These are phyloP conservation scores for Psilocybe cubensis DNA, from an alignment of 768 basidiomycete genomes.

Conservation along the genomic window DNA sequence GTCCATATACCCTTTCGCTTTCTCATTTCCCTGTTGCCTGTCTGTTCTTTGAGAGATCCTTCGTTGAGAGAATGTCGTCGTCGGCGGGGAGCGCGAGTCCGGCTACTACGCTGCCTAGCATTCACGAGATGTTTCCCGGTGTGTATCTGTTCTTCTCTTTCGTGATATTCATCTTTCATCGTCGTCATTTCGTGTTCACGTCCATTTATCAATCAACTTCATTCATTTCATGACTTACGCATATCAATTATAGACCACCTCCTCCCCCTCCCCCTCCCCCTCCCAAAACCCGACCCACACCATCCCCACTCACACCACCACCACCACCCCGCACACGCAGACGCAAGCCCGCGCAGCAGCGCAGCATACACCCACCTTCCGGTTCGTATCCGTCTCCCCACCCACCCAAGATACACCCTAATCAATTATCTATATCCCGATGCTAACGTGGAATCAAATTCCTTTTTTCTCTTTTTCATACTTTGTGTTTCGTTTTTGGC, in stretches of 20 bases:
- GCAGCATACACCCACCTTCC: background rate
- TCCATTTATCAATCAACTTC: background rate
- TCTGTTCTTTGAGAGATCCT: too few species aligned
- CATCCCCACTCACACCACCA: background rate
- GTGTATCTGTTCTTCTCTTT: background rate
- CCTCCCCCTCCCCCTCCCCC: background rate
- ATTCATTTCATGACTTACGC: background rate
- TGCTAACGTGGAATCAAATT: background rate
- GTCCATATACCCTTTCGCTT: too few species aligned
- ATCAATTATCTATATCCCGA: background rate
- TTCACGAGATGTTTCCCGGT: slow-evolving; percentile 60
- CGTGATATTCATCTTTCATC: too few species aligned
- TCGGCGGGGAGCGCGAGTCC: background rate
- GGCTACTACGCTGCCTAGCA: slow-evolving; percentile 44
- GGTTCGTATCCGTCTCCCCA: background rate
- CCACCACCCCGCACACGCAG: too few species aligned
- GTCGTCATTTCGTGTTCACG: too few species aligned
- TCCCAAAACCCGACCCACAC: background rate
- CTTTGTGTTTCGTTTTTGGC: too few species aligned
- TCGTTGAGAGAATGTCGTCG: background rate
- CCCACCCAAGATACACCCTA: too few species aligned
- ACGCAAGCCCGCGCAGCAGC: too few species aligned
- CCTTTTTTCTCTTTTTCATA: too few species aligned
- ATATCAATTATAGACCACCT: background rate
- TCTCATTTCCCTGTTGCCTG: too few species aligned